Base-by-base conservation (phyloP, 1,139 yeast species). In the Blastobotrys petasosporus region DNA sequence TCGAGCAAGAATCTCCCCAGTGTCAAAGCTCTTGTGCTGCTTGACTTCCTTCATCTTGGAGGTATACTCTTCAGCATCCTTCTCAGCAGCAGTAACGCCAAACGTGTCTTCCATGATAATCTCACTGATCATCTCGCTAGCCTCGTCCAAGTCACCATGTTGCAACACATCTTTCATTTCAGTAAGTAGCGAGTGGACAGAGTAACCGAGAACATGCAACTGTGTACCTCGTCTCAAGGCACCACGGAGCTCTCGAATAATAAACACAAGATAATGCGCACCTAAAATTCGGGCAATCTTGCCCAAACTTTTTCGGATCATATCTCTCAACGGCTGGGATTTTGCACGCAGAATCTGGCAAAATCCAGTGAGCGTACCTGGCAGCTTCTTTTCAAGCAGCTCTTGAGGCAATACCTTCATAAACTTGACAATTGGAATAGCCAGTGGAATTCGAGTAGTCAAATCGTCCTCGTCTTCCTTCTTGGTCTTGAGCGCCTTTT, bases 61-160 rank as follows among this genome's bases (percentile, higher is more conserved):
- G 44, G 77, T 79, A 60, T 92, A 92, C 25, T 90, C 96, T 52
- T 88, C 97, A 12, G 94, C 90, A 55, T 92, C 98, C 62, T 94
- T 92, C 61, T 92, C 98, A 59, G 83, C 83, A 33, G 97, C 95
- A 7, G 95, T 87, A 4, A 84, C 78, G 13, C 98, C 99, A 65
- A 92, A 90, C 2, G 80, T 77, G 59, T 92, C 97, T 60, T 88
- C 95, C 95, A 92, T 90, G 32, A 90, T 75, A 32, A 88, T 72
- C 25, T 78, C 81, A 52, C 83, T 80, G 13, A 90, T 67, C 44
- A 84, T 57, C 2, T 68, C 68, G 6, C 82, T 76, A 17, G 84
- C 75, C 17, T 79, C 84, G 62, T 88, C 92, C 41, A 92, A 68
- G 51, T 85, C 95, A 4, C 95, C 94, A 51, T 77, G 85, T 1